Base-by-base conservation (phyloP, 2,329 filamentous ascomycete species). In the Neoarthrinium moseri region DNA sequence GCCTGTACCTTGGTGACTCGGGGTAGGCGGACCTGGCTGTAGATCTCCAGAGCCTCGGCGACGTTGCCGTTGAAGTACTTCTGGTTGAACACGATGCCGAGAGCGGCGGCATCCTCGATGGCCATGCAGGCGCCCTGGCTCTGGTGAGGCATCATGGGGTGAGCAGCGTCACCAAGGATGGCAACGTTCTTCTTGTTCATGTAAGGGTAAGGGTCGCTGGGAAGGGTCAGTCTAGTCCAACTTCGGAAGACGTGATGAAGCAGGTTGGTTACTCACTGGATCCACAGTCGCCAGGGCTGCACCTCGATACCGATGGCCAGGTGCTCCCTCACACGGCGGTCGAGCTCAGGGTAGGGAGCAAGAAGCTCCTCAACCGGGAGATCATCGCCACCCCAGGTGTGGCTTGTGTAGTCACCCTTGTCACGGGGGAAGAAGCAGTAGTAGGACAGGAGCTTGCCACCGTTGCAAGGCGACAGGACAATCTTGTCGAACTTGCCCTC, bases 141-240 rank as follows among this genome's bases (percentile, higher is more conserved):
- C 58, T 87, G 84, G 56, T 87, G 75, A 1, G 83, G 82, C 77
- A 86, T 80, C 80, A 84, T 84, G 2, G 83, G 83, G 55, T 86
- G 83, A 2, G 73, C 83, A 7, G 84, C 84, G 57, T 88, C 84
- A 4, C 84, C 84, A 11, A 88, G 59, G 0, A 87, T 64, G 43
- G 78, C 83, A 1, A 75, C 74, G 21, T 62, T 69, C 11, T 62
- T 66, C 53, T 78, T 77, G 32, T 23, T 78, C 64, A 47, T 49
- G 39, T 43, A 39, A 2, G 33, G 35, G 21, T 51, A 51, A 13
- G 30, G 30, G 33, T 51, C 46, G 60, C 26, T 29, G 26, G 8
- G 26, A 29, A n/a, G 8, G 26, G 8, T 29, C 8, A n/a, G 8
- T 29, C n/a, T 29, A 8, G 26, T n/a, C n/a, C 26, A 8, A n/a